Evolutionary conservation across 2,329 filamentous ascomycete genomes (phyloP).

Genomic region (Aspergillus fischeri): DNA sequence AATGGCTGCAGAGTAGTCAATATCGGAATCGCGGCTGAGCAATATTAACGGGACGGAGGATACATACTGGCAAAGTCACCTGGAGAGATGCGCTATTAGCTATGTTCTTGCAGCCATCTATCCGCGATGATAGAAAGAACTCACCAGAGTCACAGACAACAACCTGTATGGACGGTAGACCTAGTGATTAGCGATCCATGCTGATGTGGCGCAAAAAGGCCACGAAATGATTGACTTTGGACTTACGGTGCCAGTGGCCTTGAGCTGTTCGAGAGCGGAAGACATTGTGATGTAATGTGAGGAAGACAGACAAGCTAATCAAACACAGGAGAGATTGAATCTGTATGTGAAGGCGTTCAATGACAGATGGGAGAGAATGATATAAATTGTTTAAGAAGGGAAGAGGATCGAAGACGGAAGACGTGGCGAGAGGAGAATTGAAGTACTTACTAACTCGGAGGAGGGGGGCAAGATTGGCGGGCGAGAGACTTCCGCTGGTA

Average conservation of each 20-base stretch:
- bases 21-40: neutral
- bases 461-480: neutral
- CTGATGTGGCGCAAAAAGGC: neutral
- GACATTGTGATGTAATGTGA: slow-evolving; percentile 56
- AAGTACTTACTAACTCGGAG: neutral
- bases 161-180: slow-evolving; percentile 52
- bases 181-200: slow-evolving; percentile 9
- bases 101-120: slow-evolving; percentile 21
- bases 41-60: slow-evolving; percentile 10
- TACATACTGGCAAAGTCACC: slow-evolving; percentile 74
- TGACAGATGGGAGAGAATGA: neutral
- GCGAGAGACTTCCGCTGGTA: neutral
- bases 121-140: slow-evolving; percentile 23
- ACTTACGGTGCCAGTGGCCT: slow-evolving; percentile 92
- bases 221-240: slow-evolving; percentile 3
- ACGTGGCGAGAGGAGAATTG: neutral
- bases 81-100: slow-evolving; percentile 32
- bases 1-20: slow-evolving; percentile 61
- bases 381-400: neutral
- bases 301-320: neutral
- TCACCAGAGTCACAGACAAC: slow-evolving; percentile 97
- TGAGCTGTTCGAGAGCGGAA: slow-evolving; percentile 92
- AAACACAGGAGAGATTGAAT: neutral
- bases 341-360: neutral
- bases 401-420: neutral